Evolutionary conservation across 371 early-diverging fungal genomes (phyloP), one percentile per base, ranked within the genome.

Genomic region (Mortierella sp.): DNA sequence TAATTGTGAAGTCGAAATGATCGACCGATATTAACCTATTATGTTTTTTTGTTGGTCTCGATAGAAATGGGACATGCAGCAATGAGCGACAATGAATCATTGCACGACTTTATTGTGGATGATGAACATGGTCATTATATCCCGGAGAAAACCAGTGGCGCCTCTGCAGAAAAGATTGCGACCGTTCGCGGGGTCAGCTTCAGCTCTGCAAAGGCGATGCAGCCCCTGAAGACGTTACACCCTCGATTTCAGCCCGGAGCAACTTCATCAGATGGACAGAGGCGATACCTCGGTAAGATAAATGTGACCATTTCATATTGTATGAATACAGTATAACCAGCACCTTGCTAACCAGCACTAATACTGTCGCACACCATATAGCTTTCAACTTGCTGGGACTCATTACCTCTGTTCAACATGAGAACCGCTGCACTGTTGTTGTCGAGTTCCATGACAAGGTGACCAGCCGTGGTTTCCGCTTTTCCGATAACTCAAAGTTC

Each of bases 381-480:
- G 96, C 96, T 4, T 97, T 95, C 88, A 97, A 97, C 77, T 86
- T 96, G 82, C 77, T 95, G 46, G 98, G 98, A 16, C 88, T 91
- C 6, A 92, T 98, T n/a, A 91, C 92, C 27, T 90, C 95, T 10
- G 92, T 97, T 51, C 90, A 90, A 48, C 94, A 96, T 78, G 93
- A 90, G 10, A 88, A 92, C 0, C 75, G 74, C 49, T 91, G 93
- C 4, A 93, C 95, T 5, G 87, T 98, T 49, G 94, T 95, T 78
- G 95, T 98, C 4, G 96, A 96, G 70, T 97, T 96, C 75, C 95
- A 97, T 82, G 97, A 98, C 89, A 93, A 96, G 78, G 89, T 95
- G 8, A 76, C 90, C 27, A 89, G 93, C 70, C 91, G 96, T 35
- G 95, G 96, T 75, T 94, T 95, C 73, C 95, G 95, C 77, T 97